Conservation (phyloP, 2,329 filamentous ascomycete genomes). For the Cladobotryum mycophilum region DNA sequence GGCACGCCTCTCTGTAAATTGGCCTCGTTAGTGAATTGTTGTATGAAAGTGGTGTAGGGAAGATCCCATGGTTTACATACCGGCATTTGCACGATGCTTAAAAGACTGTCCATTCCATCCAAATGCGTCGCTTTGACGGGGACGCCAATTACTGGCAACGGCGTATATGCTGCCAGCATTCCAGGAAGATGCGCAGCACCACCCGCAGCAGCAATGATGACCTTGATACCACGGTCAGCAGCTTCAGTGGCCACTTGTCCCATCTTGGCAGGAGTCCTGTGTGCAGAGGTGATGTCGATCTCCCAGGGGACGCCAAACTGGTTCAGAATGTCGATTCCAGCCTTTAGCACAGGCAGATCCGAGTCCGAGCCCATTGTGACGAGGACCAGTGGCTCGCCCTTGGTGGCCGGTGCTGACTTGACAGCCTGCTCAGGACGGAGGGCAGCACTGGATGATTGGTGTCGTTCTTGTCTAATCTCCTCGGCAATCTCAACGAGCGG, state of each 20-base stretch:
- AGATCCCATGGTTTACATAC: constrained; percentile 30
- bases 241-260: constrained; percentile 58
- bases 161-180: constrained; percentile 67
- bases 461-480: constrained; percentile 49
- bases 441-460: constrained; percentile 34
- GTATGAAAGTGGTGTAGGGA: neutral
- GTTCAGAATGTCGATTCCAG: constrained; percentile 59
- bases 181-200: constrained; percentile 68
- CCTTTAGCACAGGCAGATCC: constrained; percentile 61
- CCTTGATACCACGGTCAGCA: constrained; percentile 58
- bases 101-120: constrained; percentile 64
- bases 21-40: constrained; percentile 19
- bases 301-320: constrained; percentile 68
- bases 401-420: constrained; percentile 4
- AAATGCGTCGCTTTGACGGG: constrained; percentile 68
- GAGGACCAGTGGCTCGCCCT: constrained; percentile 53
- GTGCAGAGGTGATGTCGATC: constrained; percentile 71
- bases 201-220: constrained; percentile 70
- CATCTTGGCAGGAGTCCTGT: constrained; percentile 68
- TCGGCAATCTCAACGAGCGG: constrained; percentile 63
- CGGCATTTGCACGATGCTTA: constrained; percentile 75
- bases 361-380: constrained; percentile 83
- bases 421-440: constrained; percentile 28
- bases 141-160: constrained; percentile 70
- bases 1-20: constrained; percentile 54